Conservation (phyloP, 768 basidiomycete species). For the Suillus paluster region DNA sequence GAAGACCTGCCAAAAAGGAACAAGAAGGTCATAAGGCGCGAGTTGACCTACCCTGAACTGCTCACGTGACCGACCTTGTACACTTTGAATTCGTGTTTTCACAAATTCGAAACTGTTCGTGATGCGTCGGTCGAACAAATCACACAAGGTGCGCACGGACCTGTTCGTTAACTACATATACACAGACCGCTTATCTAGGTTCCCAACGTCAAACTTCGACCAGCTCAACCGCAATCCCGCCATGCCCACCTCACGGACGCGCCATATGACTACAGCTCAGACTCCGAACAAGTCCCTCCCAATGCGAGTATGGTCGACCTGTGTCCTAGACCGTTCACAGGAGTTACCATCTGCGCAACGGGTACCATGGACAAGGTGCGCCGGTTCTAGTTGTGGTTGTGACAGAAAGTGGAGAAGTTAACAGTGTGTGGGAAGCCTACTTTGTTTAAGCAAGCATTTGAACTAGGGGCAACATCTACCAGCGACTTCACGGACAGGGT, state of each 20-base stretch:
- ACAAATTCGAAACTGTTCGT: slow-evolving; percentile 8
- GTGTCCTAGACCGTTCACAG: slow-evolving; percentile 71
- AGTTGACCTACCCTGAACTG: slow-evolving; percentile 28
- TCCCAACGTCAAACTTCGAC: slow-evolving; percentile 82
- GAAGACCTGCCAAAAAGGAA: too few relatives aligned
- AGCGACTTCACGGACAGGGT: slow-evolving; percentile 81
- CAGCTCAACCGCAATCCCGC: slow-evolving; percentile 47
- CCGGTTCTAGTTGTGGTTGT: neutral
- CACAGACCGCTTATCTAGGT: slow-evolving; percentile 50
- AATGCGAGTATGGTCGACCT: slow-evolving; percentile 49
- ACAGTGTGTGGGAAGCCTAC: slow-evolving; percentile 49
- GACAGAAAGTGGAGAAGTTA: slow-evolving; percentile 4
- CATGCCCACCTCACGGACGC: slow-evolving; percentile 30
- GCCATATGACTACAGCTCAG: slow-evolving; percentile 47
- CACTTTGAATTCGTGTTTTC: neutral
- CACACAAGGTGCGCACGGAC: slow-evolving; percentile 53
- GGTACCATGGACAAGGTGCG: slow-evolving; percentile 80
- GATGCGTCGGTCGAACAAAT: slow-evolving; percentile 66
- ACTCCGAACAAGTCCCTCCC: slow-evolving; percentile 54
- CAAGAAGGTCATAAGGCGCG: slow-evolving; percentile 9
- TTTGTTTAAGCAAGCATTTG: slow-evolving; percentile 74
- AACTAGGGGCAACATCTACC: slow-evolving; percentile 76
- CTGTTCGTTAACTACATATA: neutral
- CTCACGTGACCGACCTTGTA: slow-evolving; percentile 23
- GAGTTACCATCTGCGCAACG: slow-evolving; percentile 72